Evolutionary conservation across 176 grass and related monocot species (phyloP), one percentile per base, ranked within the genome.

Genomic region (Aegilops tauschii): DNA sequence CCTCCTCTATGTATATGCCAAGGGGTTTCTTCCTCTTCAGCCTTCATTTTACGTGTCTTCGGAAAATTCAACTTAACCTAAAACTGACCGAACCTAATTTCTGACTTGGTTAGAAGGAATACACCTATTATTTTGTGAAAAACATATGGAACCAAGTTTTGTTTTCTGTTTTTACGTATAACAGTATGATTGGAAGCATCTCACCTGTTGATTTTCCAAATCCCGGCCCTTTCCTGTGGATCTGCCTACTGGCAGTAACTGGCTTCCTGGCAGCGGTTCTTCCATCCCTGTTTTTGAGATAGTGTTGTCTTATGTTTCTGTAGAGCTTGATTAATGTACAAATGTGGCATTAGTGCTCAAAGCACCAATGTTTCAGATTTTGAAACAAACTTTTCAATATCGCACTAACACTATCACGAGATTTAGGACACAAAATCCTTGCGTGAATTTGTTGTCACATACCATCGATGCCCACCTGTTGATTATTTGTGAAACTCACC

Each of bases 251-350:
- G 6, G 14, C 9, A 36, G 32, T 28, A 37, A 58, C 13, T 36
- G n/a, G 49, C 8, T 50, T 37, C 10, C 31, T 12, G 0, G 14
- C 80, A 84, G 63, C 88, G 88, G 30, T 92, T 92, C 69, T 34
- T 76, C 56, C 4, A 65, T 45, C 18, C 27, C 8, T 73, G 27
- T 17, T 61, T 79, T 42, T 83, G 13, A 49, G 62, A 66, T 49
- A 9, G 14, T 25, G 9, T 61, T 31, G 21, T 58, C 18, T 76
- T 76, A 49, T 50, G 40, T 76, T 84, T 31, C 12, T 76, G 42
- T 21, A 45, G 82, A 74, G 36, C 52, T 42, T 84, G 58, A 84
- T 76, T 50, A 50, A 17, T 34, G 40, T 64, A 35, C 17, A 76
- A 35, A 49, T 65, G 28, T 76, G 73, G 42, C 13, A 50, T 77